Evolutionary conservation across 2,329 filamentous ascomycete genomes (phyloP), one percentile per base, ranked within the genome.

Genomic region (Colletotrichum gloeosporioides): DNA sequence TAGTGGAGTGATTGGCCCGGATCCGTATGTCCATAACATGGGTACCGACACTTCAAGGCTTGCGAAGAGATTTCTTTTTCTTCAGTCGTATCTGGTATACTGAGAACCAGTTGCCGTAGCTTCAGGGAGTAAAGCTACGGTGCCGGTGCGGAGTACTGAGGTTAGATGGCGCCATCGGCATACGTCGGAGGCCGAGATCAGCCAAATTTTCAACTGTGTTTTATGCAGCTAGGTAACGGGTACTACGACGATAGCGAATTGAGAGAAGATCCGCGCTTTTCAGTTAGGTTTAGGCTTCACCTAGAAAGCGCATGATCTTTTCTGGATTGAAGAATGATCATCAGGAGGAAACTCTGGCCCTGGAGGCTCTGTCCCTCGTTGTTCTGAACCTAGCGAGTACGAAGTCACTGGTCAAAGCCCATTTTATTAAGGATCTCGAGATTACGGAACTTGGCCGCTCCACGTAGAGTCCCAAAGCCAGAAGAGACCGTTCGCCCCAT

Each of bases 221-320:
- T 53, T 22, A 22, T 53, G 44, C 44, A 22, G n/a, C 44, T 1
- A 53, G n/a, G n/a, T 53, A 0, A 22, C 13, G 10, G 44, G n/a
- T 4, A 13, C 1, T 22, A 8, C n/a, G 10, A 13, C 1, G 13
- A 2, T 4, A 8, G 6, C 1, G 44, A 22, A 53, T 22, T 1
- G 10, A 7, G 44, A 53, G 3, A 53, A 22, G 6, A 22, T 22
- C 44, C 6, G n/a, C 2, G n/a, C 6, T 53, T 0, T 53, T 22
- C 8, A 0, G 10, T 8, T 13, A 4, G 44, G n/a, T 2, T 1
- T 53, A 10, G n/a, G 44, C 44, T 10, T 49, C 5, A 49, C 34
- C 34, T 36, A 15, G 13, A 36, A 6, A 6, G 13, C 34, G 34
- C 6, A 15, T 9, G 18, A 12, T 5, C 4, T 0, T 49, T 13